These are phyloP conservation scores for Phytophthora aleatoria DNA, from an alignment of 352 stramenopile species.

Conservation along the genomic window DNA sequence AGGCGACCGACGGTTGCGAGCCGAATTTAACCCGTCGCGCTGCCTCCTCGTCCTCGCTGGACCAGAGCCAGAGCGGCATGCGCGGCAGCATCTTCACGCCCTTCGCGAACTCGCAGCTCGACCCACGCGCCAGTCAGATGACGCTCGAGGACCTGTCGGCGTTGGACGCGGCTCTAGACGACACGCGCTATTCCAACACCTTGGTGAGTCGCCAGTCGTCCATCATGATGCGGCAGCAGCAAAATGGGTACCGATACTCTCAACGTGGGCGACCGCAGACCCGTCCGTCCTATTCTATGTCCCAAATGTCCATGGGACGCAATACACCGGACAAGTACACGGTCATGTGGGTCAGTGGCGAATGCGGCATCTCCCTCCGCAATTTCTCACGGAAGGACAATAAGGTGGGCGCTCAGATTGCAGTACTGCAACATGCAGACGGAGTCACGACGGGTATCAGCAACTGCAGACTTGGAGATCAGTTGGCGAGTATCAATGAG, in stretches of 20 bases:
- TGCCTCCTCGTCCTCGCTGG: background rate
- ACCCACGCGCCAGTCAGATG: slow-evolving; percentile 38
- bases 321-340: slow-evolving; percentile 47
- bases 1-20: slow-evolving; percentile 8
- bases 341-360: slow-evolving; percentile 82
- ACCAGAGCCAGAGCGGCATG: slow-evolving; percentile 31
- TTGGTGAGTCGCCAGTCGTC: slow-evolving; percentile 39
- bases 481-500: slow-evolving; percentile 79
- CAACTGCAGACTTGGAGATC: slow-evolving; percentile 75
- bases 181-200: slow-evolving; percentile 33
- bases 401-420: slow-evolving; percentile 82
- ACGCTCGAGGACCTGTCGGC: slow-evolving; percentile 31
- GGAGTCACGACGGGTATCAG: slow-evolving; percentile 79
- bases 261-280: slow-evolving; percentile 13
- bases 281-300: slow-evolving; percentile 17
- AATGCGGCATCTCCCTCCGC: slow-evolving; percentile 85
- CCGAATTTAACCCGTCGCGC: background rate
- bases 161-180: slow-evolving; percentile 21
- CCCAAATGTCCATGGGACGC: slow-evolving; percentile 2
- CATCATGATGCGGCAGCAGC: slow-evolving; percentile 34
- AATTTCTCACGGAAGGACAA: slow-evolving; percentile 69
- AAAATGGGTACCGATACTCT: slow-evolving; percentile 15
- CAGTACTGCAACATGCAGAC: slow-evolving; percentile 77
- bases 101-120: slow-evolving; percentile 36
- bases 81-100: slow-evolving; percentile 50